Evolutionary conservation across 352 stramenopile genomes (phyloP), one percentile per base, ranked within the genome.

Genomic region (Pythium brachiatum): DNA sequence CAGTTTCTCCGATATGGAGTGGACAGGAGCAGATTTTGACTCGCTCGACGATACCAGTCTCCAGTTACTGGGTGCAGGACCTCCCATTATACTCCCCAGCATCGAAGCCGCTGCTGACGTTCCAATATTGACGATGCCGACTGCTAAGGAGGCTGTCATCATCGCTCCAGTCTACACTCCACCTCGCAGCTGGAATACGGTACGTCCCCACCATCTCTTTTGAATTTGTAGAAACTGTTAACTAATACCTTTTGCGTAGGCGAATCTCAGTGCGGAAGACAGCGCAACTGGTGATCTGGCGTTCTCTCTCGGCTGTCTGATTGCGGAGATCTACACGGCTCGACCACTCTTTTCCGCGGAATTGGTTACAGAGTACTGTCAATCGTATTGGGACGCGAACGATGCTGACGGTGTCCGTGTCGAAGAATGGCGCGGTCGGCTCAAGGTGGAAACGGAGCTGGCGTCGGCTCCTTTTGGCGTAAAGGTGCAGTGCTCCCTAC

Each of bases 251-350:
- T 16, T 11, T 4, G 15, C 11, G 18, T 16, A 52, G 9, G 44
- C 43, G 13, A 18, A 31, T 23, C 23, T 41, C 18, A 5, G n/a
- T 20, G 31, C 8, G 3, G 9, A 18, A 15, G 46, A 66, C 15
- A 38, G 31, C 6, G 44, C 44, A 1, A 32, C 71, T 60, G 6
- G 57, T 41, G 13, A 68, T 1, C 78, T 91, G 48, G 64, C 78
- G 15, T 92, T 93, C 54, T 69, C 79, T 1, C 60, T 95, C 23
- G 86, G 83, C 0, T 91, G 83, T 44, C 65, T 91, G 25, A 78
- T 86, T 31, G 81, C 81, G 0, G 86, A 95, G 61, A 67, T 93
- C 16, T 94, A 89, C 53, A 81, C 73, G 1, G 56, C 63, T 6
- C 52, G 51, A 3, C 78, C 83, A 1, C 61, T 94, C 7, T 94